phyloP scores from a whole-genome alignment of 306 rosid genomes.

The Rosa rugosa region DNA sequence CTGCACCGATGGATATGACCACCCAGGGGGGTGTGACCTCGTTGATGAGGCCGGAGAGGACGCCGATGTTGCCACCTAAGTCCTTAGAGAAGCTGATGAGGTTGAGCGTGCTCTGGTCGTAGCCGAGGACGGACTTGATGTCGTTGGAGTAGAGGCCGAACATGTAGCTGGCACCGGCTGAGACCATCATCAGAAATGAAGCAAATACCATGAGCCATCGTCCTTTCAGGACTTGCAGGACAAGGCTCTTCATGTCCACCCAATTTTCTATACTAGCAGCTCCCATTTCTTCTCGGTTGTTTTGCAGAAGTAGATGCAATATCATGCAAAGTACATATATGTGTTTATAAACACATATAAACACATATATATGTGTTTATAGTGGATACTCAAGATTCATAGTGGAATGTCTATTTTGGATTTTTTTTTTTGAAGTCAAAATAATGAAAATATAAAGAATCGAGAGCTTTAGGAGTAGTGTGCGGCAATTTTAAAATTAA shows the following conservation, averaged over 20 bases:
- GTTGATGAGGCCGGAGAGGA: constrained; percentile 36
- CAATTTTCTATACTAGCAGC: background rate
- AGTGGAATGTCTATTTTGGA: no score
- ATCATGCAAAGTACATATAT: no score
- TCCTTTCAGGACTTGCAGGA: constrained; percentile 26
- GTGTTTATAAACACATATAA: no score
- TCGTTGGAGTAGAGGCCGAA: constrained; percentile 47
- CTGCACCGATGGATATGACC: constrained; percentile 44
- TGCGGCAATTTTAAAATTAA: no score
- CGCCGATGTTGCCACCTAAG: constrained; percentile 35
- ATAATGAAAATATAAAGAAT: no score
- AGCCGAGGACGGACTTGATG: constrained; percentile 36
- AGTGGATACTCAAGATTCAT: no score
- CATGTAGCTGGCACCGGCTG: constrained; percentile 42
- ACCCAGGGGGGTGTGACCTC: constrained; percentile 44
- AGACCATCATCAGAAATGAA: constrained; percentile 42
- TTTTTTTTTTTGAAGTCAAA: no score
- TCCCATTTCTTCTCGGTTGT: background rate
- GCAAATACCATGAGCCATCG: constrained; percentile 45
- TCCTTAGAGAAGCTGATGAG: constrained; percentile 44
- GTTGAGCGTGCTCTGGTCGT: constrained; percentile 49
- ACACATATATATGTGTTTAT: no score
- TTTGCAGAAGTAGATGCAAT: background rate
- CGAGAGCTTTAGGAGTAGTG: no score
- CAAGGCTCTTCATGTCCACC: constrained; percentile 17